Evolutionary conservation across 352 stramenopile species (phyloP).

Genomic region (Phytopythium vexans): DNA sequence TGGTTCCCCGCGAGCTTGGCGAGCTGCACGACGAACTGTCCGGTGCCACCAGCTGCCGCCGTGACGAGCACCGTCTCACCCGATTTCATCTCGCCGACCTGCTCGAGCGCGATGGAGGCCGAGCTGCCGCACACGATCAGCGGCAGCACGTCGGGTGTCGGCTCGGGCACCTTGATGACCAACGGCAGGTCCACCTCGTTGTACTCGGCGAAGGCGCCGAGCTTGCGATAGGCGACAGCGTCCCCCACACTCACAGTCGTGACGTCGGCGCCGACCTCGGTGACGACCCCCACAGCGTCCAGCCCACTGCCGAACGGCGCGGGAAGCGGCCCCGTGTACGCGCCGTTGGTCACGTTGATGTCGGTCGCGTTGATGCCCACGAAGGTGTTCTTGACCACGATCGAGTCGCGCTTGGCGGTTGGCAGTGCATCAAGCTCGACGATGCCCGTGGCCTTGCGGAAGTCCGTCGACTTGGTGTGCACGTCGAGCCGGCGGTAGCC

Average conservation of each 20-base stretch:
- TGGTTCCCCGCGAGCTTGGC: no score
- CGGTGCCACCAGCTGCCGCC: no score
- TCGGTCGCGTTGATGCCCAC: slow-evolving; percentile 58
- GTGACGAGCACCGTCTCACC: slow-evolving; percentile 64
- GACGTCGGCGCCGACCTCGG: slow-evolving; percentile 36
- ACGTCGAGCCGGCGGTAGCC: slow-evolving; percentile 38
- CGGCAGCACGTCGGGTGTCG: slow-evolving; percentile 21
- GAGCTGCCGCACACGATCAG: slow-evolving; percentile 42
- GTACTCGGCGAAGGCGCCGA: slow-evolving; percentile 57
- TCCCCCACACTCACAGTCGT: slow-evolving; percentile 43
- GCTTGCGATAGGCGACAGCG: slow-evolving; percentile 40
- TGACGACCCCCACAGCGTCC: slow-evolving; percentile 37
- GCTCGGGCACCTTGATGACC: slow-evolving; percentile 27
- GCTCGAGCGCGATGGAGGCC: slow-evolving; percentile 43
- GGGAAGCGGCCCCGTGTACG: slow-evolving; percentile 25
- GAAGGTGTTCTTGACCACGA: slow-evolving; percentile 52
- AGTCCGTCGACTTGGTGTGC: slow-evolving; percentile 39
- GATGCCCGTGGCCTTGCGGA: slow-evolving; percentile 32
- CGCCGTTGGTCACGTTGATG: slow-evolving; percentile 56
- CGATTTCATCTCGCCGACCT: slow-evolving; percentile 52
- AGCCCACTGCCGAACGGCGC: slow-evolving; percentile 47
- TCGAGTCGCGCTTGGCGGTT: slow-evolving; percentile 12
- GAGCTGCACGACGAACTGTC: no score
- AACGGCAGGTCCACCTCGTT: slow-evolving; percentile 25
- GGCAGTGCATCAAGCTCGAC: slow-evolving; percentile 28